Conservation (phyloP, 2,329 filamentous ascomycete genomes). For the Cadophora luteo-olivacea region DNA sequence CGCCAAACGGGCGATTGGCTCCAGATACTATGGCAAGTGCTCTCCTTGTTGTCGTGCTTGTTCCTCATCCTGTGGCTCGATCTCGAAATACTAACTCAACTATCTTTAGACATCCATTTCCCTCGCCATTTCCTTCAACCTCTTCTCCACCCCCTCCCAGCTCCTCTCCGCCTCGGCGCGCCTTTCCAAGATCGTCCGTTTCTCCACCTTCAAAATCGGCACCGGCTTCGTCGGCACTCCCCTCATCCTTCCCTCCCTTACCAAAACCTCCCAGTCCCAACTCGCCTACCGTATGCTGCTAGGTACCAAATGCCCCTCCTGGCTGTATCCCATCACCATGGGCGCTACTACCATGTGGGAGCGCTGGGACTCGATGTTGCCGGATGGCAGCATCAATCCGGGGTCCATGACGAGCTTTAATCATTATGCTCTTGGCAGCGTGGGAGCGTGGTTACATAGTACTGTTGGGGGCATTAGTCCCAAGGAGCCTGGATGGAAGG, state of each 20-base stretch:
- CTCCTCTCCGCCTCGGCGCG: not conserved
- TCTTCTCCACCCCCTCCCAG: constrained; percentile 26
- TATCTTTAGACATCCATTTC: constrained; percentile 35
- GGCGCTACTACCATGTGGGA: constrained; percentile 40
- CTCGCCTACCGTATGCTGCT: constrained; percentile 49
- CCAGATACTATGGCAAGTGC: constrained; percentile 37
- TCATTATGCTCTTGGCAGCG: constrained; percentile 39
- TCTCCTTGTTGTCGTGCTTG: not conserved
- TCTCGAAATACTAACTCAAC: not conserved
- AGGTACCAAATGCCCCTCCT: constrained; percentile 45
- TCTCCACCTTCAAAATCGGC: constrained; percentile 36
- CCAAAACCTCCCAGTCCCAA: constrained; percentile 26
- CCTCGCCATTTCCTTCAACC: constrained; percentile 38
- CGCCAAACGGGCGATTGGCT: constrained; percentile 34
- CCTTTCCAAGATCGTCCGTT: constrained; percentile 28
- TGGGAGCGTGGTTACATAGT: constrained; percentile 36
- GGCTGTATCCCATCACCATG: constrained; percentile 41
- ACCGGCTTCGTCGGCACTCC: constrained; percentile 45
- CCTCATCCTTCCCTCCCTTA: constrained; percentile 31
- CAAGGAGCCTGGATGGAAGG: constrained; percentile 43
- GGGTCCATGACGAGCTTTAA: constrained; percentile 41
- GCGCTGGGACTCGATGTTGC: constrained; percentile 41
- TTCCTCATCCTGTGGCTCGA: not conserved
- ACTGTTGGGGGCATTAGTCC: constrained; percentile 45
- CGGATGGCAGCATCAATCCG: constrained; percentile 38